phyloP scores from a whole-genome alignment of 2,329 filamentous ascomycete species.

The Diatrype stigma region DNA sequence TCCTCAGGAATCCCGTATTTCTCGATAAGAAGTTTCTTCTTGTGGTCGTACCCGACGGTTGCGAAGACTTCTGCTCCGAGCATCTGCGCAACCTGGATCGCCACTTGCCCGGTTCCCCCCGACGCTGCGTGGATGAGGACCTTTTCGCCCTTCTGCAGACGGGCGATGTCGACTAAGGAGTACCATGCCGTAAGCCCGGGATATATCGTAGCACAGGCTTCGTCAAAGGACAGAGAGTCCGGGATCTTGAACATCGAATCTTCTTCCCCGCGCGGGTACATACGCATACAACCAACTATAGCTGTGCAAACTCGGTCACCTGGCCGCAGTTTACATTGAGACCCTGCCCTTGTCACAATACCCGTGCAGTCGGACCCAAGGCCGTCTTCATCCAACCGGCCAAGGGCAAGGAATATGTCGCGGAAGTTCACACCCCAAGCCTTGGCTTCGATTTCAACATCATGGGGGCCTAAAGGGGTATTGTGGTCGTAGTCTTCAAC shows the following conservation, averaged over 20 bases:
- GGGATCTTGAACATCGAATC: constrained; percentile 9
- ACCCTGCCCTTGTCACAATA: constrained; percentile 25
- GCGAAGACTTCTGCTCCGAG: constrained; percentile 24
- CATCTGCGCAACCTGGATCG: constrained; percentile 14
- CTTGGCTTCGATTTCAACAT: constrained; percentile 17
- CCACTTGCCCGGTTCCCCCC: constrained; percentile 17
- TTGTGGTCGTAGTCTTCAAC: too few relatives aligned
- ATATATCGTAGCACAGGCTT: constrained; percentile 7
- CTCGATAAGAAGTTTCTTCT: constrained; percentile 27
- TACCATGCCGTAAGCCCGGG: constrained; percentile 24
- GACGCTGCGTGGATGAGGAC: constrained; percentile 21
- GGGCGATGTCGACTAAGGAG: constrained; percentile 21
- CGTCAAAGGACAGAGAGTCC: constrained; percentile 7
- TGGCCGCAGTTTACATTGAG: constrained; percentile 8
- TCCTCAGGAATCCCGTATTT: constrained; percentile 24
- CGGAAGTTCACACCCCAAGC: constrained; percentile 13
- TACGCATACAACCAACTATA: background rate
- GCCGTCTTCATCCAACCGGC: constrained; percentile 8
- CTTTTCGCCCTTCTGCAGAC: constrained; percentile 19
- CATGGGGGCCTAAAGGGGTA: too few relatives aligned
- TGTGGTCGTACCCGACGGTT: constrained; percentile 28
- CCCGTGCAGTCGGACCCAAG: constrained; percentile 25
- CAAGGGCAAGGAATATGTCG: constrained; percentile 13
- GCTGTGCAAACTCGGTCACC: constrained; percentile 9
- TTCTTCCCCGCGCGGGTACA: constrained; percentile 7